Evolutionary conservation across 176 grass and related monocot species (phyloP).

Genomic region (Rhynchospora tenuis): DNA sequence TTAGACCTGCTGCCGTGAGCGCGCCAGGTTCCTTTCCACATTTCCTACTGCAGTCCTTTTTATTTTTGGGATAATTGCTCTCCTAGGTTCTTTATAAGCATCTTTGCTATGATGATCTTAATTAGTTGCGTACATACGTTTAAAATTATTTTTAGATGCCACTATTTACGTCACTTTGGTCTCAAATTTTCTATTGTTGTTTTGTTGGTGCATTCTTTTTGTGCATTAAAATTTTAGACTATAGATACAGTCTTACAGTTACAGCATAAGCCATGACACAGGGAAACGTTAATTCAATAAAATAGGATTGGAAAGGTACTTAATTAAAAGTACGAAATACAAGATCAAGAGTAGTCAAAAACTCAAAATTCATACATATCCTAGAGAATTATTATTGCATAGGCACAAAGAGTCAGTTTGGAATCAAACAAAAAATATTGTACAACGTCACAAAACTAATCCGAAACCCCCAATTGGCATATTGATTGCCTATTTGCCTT

Average conservation of each 20-base stretch:
- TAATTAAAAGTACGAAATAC: not conserved
- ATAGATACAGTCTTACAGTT: too few species aligned
- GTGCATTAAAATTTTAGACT: not conserved
- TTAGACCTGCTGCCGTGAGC: too few species aligned
- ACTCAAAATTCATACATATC: not conserved
- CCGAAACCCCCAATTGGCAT: not conserved
- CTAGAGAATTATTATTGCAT: not conserved
- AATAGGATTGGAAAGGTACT: not conserved
- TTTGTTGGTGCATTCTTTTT: not conserved
- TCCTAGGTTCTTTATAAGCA: not conserved
- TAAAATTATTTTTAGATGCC: not conserved
- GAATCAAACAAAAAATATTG: not conserved
- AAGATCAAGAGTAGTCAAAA: not conserved
- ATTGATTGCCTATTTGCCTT: not conserved
- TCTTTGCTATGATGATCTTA: not conserved
- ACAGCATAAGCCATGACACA: too few species aligned
- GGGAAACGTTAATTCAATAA: too few species aligned
- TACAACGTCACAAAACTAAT: not conserved
- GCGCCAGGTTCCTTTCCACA: too few species aligned
- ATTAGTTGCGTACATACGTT: not conserved
- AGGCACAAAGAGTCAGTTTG: not conserved
- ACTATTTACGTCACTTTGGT: not conserved
- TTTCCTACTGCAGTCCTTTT: too few species aligned
- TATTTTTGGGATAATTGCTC: not conserved
- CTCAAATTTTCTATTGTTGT: not conserved